Conservation (phyloP, 2,329 filamentous ascomycete genomes). For the Emergomyces pasteurianus region DNA sequence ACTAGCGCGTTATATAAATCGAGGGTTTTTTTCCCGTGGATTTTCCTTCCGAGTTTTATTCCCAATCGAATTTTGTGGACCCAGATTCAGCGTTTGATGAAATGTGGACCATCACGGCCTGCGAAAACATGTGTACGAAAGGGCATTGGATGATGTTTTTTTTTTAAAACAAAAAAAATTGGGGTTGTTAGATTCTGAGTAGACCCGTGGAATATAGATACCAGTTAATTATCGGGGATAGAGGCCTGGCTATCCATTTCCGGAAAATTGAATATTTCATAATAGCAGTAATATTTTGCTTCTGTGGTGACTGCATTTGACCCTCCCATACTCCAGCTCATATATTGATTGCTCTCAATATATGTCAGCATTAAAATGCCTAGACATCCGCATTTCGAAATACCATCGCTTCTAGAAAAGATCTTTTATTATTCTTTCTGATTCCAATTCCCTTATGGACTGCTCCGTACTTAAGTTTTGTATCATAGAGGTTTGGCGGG, state of each 20-base stretch:
- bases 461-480: no score
- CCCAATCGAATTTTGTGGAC: neutral
- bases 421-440: neutral
- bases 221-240: neutral
- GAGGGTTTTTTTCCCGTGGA: neutral
- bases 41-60: neutral
- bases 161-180: neutral
- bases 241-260: neutral
- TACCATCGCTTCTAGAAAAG: no score
- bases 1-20: constrained; percentile 2
- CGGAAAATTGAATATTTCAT: neutral
- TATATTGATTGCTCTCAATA: no score
- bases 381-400: neutral
- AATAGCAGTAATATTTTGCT: neutral
- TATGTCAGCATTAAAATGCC: neutral
- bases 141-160: neutral
- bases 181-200: neutral
- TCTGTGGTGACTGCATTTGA: no score
- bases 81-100: neutral
- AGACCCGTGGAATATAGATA: neutral
- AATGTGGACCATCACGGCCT: neutral
- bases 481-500: neutral
- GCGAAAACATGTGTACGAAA: no score
- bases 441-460: neutral
- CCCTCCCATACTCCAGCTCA: no score